A percentile compares a stretch with the other conserved stretches of the same genome.
Evolutionary conservation across 1,284 basidiomycete species (phyloP).

Genomic region (Athelia sp.): DNA sequence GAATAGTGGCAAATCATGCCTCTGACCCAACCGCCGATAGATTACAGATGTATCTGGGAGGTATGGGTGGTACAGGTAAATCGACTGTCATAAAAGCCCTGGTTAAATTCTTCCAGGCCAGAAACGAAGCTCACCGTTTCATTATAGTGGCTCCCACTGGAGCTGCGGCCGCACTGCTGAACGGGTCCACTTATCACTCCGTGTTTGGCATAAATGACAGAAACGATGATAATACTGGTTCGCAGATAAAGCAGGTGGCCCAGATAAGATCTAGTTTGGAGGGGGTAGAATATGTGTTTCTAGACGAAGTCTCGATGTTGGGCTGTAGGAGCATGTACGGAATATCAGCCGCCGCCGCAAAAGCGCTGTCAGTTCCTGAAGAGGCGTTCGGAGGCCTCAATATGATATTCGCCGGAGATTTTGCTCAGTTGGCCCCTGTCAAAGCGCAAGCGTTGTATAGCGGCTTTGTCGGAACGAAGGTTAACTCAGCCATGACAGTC

Average conservation of each 20-base stretch:
- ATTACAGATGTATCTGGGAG: constrained; percentile 26
- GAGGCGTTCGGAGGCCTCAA: too few species aligned
- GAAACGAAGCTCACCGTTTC: constrained; percentile 16
- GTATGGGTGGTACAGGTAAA: constrained; percentile 29
- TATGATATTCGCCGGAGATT: too few species aligned
- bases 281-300: constrained; percentile 21
- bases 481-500: too few species aligned
- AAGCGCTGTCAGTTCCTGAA: too few species aligned
- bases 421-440: too few species aligned
- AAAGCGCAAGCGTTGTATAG: too few species aligned
- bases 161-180: constrained; percentile 22
- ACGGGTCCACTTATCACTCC: constrained; percentile 28
- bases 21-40: constrained; percentile 11
- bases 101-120: constrained; percentile 12
- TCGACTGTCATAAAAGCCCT: constrained; percentile 28
- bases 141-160: constrained; percentile 26
- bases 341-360: constrained; percentile 12
- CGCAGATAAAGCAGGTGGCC: not conserved
- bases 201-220: constrained; percentile 16
- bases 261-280: constrained; percentile 6
- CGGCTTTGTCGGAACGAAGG: too few species aligned
- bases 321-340: constrained; percentile 15
- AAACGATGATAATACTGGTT: constrained; percentile 3
- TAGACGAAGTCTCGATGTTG: constrained; percentile 25
- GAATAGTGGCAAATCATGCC: constrained; percentile 21